Evolutionary conservation across 2,329 filamentous ascomycete genomes (phyloP), one percentile per base, ranked within the genome.

Genomic region (Trichoderma hamatum): DNA sequence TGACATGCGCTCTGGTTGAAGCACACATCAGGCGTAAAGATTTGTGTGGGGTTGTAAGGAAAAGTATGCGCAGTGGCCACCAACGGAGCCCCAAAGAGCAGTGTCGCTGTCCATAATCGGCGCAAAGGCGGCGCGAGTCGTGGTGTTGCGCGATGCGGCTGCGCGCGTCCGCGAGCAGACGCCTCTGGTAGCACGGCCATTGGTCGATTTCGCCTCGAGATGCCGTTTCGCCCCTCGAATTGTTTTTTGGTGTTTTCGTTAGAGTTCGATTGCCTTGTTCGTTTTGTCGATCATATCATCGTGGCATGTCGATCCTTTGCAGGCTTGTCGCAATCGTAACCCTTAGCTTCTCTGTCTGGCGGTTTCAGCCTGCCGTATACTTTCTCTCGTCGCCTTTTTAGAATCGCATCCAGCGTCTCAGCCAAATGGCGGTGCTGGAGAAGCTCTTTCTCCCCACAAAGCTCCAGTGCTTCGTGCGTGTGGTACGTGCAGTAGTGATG

Each of bases 21-120:
- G 69, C 79, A 80, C n/a, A 73, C 67, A 69, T 79, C 76, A 7
- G 85, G 83, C 56, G 89, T 84, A 69, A 95, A 85, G 64, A 96
- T 85, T 34, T 87, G 88, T 0, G 93, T 93, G 3, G 93, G 91
- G 67, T 90, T 89, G 82, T 96, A 97, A 30, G 93, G 93, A 64
- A 93, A 84, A 60, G 78, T 78, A 74, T 84, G 82, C 63, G 84
- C 82, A 7, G 84, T 81, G 7, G 76, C 72, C 14, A 21, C 67
- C 19, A 64, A 19, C 9, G 62, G 56, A 13, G 69, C 52, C 6
- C 54, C 69, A 51, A 59, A 32, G 59, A 58, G 51, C 66, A 62
- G 9, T 9, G 59, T 46, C 5, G 69, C 51, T 52, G 56, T 39
- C 51, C 61, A 28, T 6, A 59, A n/a, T 34, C 70, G 28, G 43